Conservation (phyloP, 2,329 filamentous ascomycete genomes). For the Fusarium transvaalense region DNA sequence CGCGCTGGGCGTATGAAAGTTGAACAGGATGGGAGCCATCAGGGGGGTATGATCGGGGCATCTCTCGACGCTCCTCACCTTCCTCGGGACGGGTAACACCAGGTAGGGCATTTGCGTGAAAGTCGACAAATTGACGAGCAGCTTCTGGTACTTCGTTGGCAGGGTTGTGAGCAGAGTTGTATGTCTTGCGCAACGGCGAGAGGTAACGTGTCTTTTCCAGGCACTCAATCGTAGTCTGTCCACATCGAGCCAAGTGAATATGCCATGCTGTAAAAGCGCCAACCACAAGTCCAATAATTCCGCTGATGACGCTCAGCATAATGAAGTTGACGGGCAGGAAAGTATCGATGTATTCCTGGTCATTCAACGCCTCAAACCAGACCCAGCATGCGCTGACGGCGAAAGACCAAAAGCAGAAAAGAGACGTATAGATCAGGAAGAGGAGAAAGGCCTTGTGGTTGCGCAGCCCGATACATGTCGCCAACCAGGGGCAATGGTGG, state of each 20-base stretch:
- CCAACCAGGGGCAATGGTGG: slow-evolving; percentile 98
- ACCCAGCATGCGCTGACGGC: slow-evolving; percentile 84
- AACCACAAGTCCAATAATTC: slow-evolving; percentile 91
- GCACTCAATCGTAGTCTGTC: slow-evolving; percentile 95
- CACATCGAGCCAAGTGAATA: slow-evolving; percentile 80
- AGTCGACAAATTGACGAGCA: slow-evolving; percentile 80
- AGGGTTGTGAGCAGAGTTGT: slow-evolving; percentile 70
- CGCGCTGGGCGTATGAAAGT: slow-evolving; percentile 67
- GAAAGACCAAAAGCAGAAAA: slow-evolving; percentile 88
- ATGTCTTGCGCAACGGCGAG: slow-evolving; percentile 79
- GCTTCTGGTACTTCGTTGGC: slow-evolving; percentile 65
- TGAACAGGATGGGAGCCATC: slow-evolving; percentile 58
- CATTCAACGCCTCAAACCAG: slow-evolving; percentile 82
- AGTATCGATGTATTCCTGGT: slow-evolving; percentile 78
- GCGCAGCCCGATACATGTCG: slow-evolving; percentile 90
- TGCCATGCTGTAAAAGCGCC: slow-evolving; percentile 94
- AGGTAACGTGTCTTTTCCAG: slow-evolving; percentile 96
- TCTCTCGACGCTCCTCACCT: slow-evolving; percentile 71
- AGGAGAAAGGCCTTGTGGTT: slow-evolving; percentile 97
- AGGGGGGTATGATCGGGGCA: slow-evolving; percentile 44
- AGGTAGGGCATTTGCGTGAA: slow-evolving; percentile 84
- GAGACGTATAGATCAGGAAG: slow-evolving; percentile 88
- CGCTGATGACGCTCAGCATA: slow-evolving; percentile 84
- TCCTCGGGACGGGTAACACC: slow-evolving; percentile 85
- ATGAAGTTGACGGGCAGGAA: slow-evolving; percentile 92